A percentile compares a stretch with the other conserved stretches of the same genome.
Evolutionary conservation across 2,329 filamentous ascomycete genomes (phyloP).

Genomic region (Pyrenophora teres): DNA sequence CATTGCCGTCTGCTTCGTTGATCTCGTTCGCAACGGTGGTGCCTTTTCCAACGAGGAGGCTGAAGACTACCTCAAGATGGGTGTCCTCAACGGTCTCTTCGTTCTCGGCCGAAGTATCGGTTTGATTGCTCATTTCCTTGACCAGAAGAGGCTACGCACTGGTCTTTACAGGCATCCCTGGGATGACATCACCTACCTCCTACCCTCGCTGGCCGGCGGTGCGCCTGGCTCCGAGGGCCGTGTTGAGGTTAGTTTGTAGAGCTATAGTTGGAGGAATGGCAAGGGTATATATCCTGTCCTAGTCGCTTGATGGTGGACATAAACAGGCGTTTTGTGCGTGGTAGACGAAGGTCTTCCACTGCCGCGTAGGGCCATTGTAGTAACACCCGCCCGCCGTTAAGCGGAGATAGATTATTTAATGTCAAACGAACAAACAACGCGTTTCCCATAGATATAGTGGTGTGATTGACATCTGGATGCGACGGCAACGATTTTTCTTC

Average conservation of each 20-base stretch:
- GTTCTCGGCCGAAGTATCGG: constrained; percentile 95
- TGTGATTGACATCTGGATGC: neutral
- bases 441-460: neutral
- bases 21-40: constrained; percentile 95
- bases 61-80: constrained; percentile 98
- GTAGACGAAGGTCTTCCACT: constrained; percentile 34
- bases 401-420: constrained; percentile 41
- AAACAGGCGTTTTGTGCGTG: constrained; percentile 39
- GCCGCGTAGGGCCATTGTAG: constrained; percentile 34
- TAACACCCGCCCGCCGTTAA: constrained; percentile 38
- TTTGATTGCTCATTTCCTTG: constrained; percentile 99
- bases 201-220: constrained; percentile 46
- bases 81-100: constrained; percentile 99
- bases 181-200: constrained; percentile 59
- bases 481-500: constrained; percentile 1
- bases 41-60: constrained; percentile 95
- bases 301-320: constrained; percentile 31
- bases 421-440: constrained; percentile 28
- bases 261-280: constrained; percentile 27
- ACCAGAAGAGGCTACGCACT: constrained; percentile 98
- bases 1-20: constrained; percentile 98
- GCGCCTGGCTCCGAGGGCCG: constrained; percentile 48
- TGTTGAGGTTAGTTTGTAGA: constrained; percentile 50
- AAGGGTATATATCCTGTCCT: constrained; percentile 36
- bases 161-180: constrained; percentile 97